Percentiles rank a stretch among this genome's conserved stretches.
These are phyloP conservation scores for Annulohypoxylon nitens DNA, from an alignment of 495 filamentous ascomycete species.

Conservation along the genomic window DNA sequence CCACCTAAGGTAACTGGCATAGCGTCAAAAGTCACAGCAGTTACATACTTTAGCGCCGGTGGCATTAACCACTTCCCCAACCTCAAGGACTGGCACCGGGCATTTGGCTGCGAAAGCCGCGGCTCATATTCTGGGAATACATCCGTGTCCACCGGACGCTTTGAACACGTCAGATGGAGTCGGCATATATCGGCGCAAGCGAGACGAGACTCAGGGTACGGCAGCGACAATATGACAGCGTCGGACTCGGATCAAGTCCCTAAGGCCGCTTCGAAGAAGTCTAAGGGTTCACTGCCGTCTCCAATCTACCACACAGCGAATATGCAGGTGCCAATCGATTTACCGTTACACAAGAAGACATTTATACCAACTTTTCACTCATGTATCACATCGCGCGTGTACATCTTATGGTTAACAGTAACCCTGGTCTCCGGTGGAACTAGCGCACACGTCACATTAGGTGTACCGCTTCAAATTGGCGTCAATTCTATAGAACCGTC, in stretches of 20 bases:
- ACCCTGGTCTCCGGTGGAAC: conserved; percentile 69
- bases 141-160: conserved; percentile 72
- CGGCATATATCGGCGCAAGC: conserved; percentile 58
- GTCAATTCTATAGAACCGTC: conserved; percentile 48
- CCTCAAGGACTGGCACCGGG: conserved; percentile 60
- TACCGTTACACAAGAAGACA: conserved; percentile 74
- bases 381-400: conserved; percentile 84
- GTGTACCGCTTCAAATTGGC: conserved; percentile 82
- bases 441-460: conserved; percentile 71
- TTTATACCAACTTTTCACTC: conserved; percentile 91
- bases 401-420: conserved; percentile 77
- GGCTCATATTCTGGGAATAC: conserved; percentile 76
- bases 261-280: conserved; percentile 14
- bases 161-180: conserved; percentile 76
- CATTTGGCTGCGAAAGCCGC: conserved; percentile 64
- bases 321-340: conserved; percentile 78
- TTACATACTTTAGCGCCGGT: conserved; percentile 76
- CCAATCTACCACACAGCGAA: conserved; percentile 71
- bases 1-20: conserved; percentile 79
- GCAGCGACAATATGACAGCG: conserved; percentile 44
- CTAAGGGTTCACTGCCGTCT: conserved; percentile 18
- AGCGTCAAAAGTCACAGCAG: conserved; percentile 76
- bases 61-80: conserved; percentile 67
- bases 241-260: conserved; percentile 41
- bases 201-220: conserved; percentile 73